Conservation (phyloP, 768 basidiomycete genomes). For the Phlegmacium glaucopus region DNA sequence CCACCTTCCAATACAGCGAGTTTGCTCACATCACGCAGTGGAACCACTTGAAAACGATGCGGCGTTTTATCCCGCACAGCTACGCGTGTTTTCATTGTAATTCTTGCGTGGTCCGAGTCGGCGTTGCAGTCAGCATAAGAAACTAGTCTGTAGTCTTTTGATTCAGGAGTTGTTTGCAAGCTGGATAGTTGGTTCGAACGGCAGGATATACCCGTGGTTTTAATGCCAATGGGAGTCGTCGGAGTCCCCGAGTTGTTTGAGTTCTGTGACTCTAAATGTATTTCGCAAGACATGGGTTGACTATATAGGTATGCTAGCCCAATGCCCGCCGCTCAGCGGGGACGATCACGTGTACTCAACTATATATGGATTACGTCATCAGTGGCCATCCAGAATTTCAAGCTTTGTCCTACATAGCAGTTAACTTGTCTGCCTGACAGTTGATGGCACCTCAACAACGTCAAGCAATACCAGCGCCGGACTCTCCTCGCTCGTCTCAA, state of each 20-base stretch:
- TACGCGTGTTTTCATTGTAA: constrained; percentile 43
- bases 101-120: constrained; percentile 15
- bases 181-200: constrained; percentile 3
- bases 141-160: not conserved
- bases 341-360: too few relatives aligned
- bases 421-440: too few relatives aligned
- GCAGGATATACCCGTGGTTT: not conserved
- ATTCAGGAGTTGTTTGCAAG: constrained; percentile 4
- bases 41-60: constrained; percentile 42
- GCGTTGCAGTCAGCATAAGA: constrained; percentile 12
- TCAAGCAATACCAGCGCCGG: constrained; percentile 38
- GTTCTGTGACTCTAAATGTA: too few relatives aligned
- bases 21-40: constrained; percentile 33
- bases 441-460: constrained; percentile 6
- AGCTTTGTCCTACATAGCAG: too few relatives aligned
- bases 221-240: too few relatives aligned
- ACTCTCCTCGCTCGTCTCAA: constrained; percentile 71
- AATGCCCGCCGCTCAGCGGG: too few relatives aligned
- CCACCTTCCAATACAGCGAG: constrained; percentile 4
- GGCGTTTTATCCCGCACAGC: constrained; percentile 41
- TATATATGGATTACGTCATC: too few relatives aligned
- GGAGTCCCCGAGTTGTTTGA: too few relatives aligned
- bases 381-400: too few relatives aligned
- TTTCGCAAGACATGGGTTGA: too few relatives aligned
- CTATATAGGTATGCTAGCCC: too few relatives aligned